A percentile compares a stretch with the other conserved stretches of the same genome.
Conservation (phyloP, 2,329 filamentous ascomycete genomes). For the Penicillium sp. region DNA sequence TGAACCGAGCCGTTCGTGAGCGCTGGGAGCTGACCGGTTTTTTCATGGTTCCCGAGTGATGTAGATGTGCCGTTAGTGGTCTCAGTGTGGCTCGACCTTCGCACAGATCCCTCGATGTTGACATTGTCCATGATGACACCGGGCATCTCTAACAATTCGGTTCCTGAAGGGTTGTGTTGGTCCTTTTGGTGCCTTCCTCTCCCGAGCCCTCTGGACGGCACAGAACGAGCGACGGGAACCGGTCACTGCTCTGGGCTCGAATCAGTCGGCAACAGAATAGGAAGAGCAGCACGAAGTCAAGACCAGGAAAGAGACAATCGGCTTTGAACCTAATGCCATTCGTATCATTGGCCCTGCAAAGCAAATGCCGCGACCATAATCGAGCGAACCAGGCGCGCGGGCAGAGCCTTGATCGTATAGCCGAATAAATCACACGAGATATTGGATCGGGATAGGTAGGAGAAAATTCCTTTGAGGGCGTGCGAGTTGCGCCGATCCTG, state of each 20-base stretch:
- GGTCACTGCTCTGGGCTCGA: conserved; percentile 14
- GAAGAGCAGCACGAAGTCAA: conserved; percentile 24
- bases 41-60: conserved; percentile 12
- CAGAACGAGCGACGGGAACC: conserved; percentile 19
- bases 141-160: conserved; percentile 33
- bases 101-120: conserved; percentile 26
- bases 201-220: conserved; percentile 27
- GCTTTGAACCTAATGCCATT: conserved; percentile 26
- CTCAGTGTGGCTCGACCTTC: conserved; percentile 20
- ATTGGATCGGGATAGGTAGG: too few species aligned
- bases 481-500: too few species aligned
- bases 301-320: conserved; percentile 10
- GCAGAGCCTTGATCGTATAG: conserved; percentile 2
- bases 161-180: conserved; percentile 10
- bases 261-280: conserved; percentile 19
- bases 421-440: not conserved
- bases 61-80: conserved; percentile 23
- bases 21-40: conserved; percentile 12
- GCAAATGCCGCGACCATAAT: conserved; percentile 22
- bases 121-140: conserved; percentile 40
- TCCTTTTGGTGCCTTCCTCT: conserved; percentile 23
- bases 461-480: not conserved
- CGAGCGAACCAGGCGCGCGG: conserved; percentile 13
- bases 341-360: conserved; percentile 20
- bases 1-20: conserved; percentile 22